Base-by-base conservation (phyloP, 2,329 filamentous ascomycete species). In the Colletotrichum sp. region DNA sequence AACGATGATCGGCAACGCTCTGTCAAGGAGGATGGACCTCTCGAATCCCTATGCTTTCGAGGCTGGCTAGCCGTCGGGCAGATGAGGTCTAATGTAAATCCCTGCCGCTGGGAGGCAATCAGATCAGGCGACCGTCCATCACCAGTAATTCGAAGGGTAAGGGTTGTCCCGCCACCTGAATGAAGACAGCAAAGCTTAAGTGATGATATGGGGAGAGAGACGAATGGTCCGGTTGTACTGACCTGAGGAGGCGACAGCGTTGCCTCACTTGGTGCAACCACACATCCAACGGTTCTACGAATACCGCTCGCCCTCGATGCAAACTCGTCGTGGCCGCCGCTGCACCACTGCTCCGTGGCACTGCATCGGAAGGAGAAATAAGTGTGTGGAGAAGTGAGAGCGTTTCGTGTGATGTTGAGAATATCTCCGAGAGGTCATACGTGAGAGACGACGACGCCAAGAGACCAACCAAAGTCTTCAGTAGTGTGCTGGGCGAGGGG, bases 231-330 rank as follows among this genome's bases (percentile, higher is more conserved):
- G 36, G 76, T 77, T 39, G 19, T 69, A 77, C 76, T 72, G 30
- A 65, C 68, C 72, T 77, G 71, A 78, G 34, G 32, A 57, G 57
- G 68, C 65, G 69, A 72, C 72, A 59, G 44, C 57, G 72, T 34
- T 66, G 67, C 76, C 69, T 78, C 72, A 72, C 52, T 71, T 27
- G 27, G 72, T 78, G 66, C 49, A 59, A 78, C 77, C 29, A 19
- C 30, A 68, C 67, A 32, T 52, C 36, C 71, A 63, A 68, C 70
- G 75, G 65, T 59, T 65, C 32, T 61, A n/a, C 39, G 39, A 49
- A n/a, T 49, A 67, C 67, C 44, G 63, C 44, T 72, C 71, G 62
- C 71, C 77, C 77, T 78, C 77, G 75, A 77, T 34, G 75, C 71
- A 76, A 76, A 73, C 70, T 76, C 69, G 73, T 76, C 73, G 73